phyloP scores from a whole-genome alignment of 2,329 filamentous ascomycete genomes.

The Sordariomycetes sp. region DNA sequence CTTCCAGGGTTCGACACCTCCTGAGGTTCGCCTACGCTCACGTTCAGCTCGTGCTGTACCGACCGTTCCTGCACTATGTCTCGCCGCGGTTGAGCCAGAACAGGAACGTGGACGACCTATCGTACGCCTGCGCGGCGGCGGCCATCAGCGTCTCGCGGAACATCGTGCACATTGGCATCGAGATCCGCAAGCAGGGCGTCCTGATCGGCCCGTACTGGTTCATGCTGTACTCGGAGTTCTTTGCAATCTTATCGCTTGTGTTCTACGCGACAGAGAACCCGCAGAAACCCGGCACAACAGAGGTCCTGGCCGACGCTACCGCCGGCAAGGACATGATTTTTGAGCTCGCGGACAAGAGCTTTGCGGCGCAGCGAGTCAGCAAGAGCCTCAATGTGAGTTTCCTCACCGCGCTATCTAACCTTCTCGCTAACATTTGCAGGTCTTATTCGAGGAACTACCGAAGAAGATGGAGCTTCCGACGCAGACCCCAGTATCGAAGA shows the following conservation, averaged over 20 bases:
- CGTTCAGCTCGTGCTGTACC: slow-evolving; percentile 70
- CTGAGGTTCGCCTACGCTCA: slow-evolving; percentile 71
- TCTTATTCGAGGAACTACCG: slow-evolving; percentile 73
- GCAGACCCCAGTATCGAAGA: not conserved
- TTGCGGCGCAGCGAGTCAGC: slow-evolving; percentile 81
- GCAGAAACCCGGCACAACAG: slow-evolving; percentile 57
- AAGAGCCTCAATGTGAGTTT: slow-evolving; percentile 57
- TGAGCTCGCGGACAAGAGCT: slow-evolving; percentile 66
- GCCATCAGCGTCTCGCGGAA: slow-evolving; percentile 53
- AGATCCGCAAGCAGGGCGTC: slow-evolving; percentile 62
- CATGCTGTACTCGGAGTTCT: slow-evolving; percentile 73
- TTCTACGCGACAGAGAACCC: slow-evolving; percentile 75
- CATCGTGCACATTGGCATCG: slow-evolving; percentile 66
- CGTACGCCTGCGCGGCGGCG: slow-evolving; percentile 58
- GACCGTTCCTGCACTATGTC: slow-evolving; percentile 74
- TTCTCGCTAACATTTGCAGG: slow-evolving; percentile 29
- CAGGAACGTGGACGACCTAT: slow-evolving; percentile 56
- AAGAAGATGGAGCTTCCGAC: slow-evolving; percentile 42
- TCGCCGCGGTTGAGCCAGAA: slow-evolving; percentile 46
- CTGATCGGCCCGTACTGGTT: slow-evolving; percentile 82
- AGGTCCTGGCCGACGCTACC: slow-evolving; percentile 73
- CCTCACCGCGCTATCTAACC: not conserved
- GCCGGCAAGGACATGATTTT: slow-evolving; percentile 75
- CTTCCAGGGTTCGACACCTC: slow-evolving; percentile 51
- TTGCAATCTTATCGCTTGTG: slow-evolving; percentile 64